Evolutionary conservation across 257 asterid species (phyloP), one percentile per base, ranked within the genome.

Genomic region (Solanum rostratum): DNA sequence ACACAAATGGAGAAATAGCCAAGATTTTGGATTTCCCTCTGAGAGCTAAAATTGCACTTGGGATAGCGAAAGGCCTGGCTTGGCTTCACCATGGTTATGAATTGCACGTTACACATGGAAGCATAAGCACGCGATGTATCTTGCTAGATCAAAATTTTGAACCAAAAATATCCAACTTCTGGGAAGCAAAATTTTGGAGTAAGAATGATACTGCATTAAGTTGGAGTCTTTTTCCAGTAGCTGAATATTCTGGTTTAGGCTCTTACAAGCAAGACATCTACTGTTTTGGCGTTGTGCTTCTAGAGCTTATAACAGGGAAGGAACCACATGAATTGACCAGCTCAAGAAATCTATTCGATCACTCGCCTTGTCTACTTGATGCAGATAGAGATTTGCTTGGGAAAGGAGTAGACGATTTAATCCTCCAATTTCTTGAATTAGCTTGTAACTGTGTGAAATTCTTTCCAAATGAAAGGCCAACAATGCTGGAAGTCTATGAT

Each of bases 61-160:
- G 85, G 2, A 24, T 84, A 63, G 91, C 91, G 29, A 63, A 76
- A 76, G 89, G 89, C 33, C 55, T 86, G 24, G 81, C 89, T 19
- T 88, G 88, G 89, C 88, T 88, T 22, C 89, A 88, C 71, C 83
- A 81, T 10, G 83, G 73, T 2, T 15, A 52, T 16, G 55, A 10
- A 66, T 70, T 85, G 6, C 69, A 22, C 14, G 84, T 88, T 7
- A 84, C 86, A 62, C 89, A 87, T 12, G 65, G 84, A 18, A 79
- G 69, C 70, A 84, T 86, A 7, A 86, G 81, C 87, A 84, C 89
- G 1, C 84, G 85, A 37, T 84, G 83, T 69, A 76, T 88, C 18
- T 24, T 86, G 45, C 63, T 88, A 13, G 91, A 88, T 52, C 85
- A 50, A 18, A 43, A 88, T 43, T 78, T 84, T 19, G 84, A 81